Percentiles rank a stretch among this genome's conserved stretches.
phyloP scores from a whole-genome alignment of 1,284 basidiomycete genomes.

The Apiotrichum akiyoshidainum region DNA sequence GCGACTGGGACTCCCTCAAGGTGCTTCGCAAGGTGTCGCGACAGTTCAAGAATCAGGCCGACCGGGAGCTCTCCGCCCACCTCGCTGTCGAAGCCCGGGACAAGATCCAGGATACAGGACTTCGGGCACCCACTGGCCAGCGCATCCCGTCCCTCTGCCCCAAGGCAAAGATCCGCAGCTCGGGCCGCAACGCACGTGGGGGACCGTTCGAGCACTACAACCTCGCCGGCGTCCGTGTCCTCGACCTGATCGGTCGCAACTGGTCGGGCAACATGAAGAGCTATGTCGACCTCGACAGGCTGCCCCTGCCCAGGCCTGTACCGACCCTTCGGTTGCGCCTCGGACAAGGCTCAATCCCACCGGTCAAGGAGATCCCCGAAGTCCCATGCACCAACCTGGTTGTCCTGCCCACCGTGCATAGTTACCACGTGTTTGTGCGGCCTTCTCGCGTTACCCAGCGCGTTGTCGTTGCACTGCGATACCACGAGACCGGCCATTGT shows the following conservation, averaged over 20 bases:
- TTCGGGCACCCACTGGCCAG: background rate
- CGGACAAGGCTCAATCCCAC: background rate
- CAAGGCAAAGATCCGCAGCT: background rate
- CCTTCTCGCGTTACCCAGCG: background rate
- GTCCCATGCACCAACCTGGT: background rate
- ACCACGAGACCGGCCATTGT: background rate
- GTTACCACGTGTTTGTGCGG: background rate
- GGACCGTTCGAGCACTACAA: background rate
- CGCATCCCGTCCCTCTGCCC: background rate
- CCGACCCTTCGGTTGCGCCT: background rate
- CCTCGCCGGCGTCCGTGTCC: background rate
- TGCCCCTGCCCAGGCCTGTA: background rate
- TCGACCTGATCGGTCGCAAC: background rate
- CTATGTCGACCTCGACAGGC: background rate
- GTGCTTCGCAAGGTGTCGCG: background rate
- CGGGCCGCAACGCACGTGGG: background rate
- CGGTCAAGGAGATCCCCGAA: background rate
- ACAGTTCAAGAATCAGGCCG: background rate
- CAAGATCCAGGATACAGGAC: background rate
- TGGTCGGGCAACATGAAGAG: background rate
- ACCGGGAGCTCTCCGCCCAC: background rate
- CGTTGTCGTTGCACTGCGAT: background rate
- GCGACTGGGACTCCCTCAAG: background rate
- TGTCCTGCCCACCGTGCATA: background rate
- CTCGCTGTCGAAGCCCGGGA: background rate